These are phyloP conservation scores for Leishmania mexicana DNA, from an alignment of 208 protist species.

Conservation along the genomic window DNA sequence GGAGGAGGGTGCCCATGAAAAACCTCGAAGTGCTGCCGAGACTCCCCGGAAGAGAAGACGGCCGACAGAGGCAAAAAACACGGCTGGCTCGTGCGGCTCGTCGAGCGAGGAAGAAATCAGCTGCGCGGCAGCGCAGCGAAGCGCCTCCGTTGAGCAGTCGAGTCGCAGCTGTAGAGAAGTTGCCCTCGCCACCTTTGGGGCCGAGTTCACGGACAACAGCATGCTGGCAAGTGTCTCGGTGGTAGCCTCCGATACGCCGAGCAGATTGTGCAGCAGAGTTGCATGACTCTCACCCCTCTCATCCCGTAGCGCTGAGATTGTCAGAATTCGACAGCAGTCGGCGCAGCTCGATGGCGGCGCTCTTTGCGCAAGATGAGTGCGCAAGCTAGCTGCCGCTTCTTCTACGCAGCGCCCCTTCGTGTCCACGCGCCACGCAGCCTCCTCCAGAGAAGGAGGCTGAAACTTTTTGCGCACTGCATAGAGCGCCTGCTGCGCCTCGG, in stretches of 20 bases:
- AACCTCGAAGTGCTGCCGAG: slow-evolving; percentile 10
- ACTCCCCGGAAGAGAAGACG: slow-evolving; percentile 6
- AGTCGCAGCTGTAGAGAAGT: slow-evolving; percentile 23
- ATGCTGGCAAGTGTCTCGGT: neutral
- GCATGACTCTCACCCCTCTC: slow-evolving; percentile 7
- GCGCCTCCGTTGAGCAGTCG: slow-evolving; percentile 3
- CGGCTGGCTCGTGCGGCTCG: neutral
- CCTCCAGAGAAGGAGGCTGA: slow-evolving; percentile 39
- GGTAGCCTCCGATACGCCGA: slow-evolving; percentile 11
- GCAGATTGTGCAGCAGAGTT: slow-evolving; percentile 21
- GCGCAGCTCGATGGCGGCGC: neutral
- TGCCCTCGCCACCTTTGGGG: neutral
- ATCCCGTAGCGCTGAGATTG: slow-evolving; percentile 1
- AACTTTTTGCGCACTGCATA: slow-evolving; percentile 66
- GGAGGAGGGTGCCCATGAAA: neutral
- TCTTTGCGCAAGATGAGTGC: slow-evolving; percentile 1
- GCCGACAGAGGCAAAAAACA: neutral
- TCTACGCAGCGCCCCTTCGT: slow-evolving; percentile 5
- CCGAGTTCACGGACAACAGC: neutral
- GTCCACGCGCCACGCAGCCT: slow-evolving; percentile 34
- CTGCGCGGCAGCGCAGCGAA: slow-evolving; percentile 10
- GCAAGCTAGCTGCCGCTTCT: slow-evolving; percentile 10
- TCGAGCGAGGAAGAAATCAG: slow-evolving; percentile 11
- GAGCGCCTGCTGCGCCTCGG: slow-evolving; percentile 69
- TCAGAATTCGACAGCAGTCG: slow-evolving; percentile 2